Evolutionary conservation across 805 yeast species (phyloP).

Genomic region (Barnettozyma pratensis): DNA sequence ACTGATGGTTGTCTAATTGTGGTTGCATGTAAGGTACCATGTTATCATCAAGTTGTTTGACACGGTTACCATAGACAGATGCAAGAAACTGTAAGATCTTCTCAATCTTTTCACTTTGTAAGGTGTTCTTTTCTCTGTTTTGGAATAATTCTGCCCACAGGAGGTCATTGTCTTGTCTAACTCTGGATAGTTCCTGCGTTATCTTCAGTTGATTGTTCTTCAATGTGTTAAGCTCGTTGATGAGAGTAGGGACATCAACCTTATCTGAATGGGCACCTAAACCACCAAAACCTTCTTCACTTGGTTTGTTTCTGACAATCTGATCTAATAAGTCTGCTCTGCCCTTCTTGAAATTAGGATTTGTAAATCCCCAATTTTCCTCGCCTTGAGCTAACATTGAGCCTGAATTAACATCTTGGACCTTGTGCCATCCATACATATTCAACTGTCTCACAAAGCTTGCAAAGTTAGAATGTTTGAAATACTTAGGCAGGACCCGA

Average conservation of each 20-base stretch:
- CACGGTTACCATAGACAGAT: constrained; percentile 40
- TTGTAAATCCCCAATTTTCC: constrained; percentile 85
- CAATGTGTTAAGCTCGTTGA: constrained; percentile 42
- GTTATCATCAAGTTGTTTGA: constrained; percentile 19
- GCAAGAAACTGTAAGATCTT: constrained; percentile 85
- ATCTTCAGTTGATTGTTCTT: constrained; percentile 76
- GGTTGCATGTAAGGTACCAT: constrained; percentile 1
- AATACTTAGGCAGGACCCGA: constrained; percentile 80
- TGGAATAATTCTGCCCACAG: constrained; percentile 86
- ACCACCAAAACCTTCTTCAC: constrained; percentile 24
- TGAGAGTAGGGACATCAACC: constrained; percentile 29
- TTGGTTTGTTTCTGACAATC: constrained; percentile 62
- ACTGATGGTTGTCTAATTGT: constrained; percentile 5
- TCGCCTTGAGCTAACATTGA: constrained; percentile 50
- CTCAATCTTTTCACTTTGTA: constrained; percentile 84
- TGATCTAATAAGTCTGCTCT: constrained; percentile 81
- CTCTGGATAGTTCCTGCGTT: constrained; percentile 76
- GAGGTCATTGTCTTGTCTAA: constrained; percentile 81
- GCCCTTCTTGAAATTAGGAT: constrained; percentile 70
- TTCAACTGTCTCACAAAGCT: constrained; percentile 93
- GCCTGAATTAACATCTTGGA: constrained; percentile 85
- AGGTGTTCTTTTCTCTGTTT: constrained; percentile 78
- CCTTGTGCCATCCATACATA: constrained; percentile 99
- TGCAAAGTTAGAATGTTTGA: constrained; percentile 93
- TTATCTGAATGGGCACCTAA: constrained; percentile 10